A percentile compares a stretch with the other conserved stretches of the same genome.
These are phyloP conservation scores for Scedosporium apiospermum DNA, from an alignment of 2,329 filamentous ascomycete species.

Conservation along the genomic window DNA sequence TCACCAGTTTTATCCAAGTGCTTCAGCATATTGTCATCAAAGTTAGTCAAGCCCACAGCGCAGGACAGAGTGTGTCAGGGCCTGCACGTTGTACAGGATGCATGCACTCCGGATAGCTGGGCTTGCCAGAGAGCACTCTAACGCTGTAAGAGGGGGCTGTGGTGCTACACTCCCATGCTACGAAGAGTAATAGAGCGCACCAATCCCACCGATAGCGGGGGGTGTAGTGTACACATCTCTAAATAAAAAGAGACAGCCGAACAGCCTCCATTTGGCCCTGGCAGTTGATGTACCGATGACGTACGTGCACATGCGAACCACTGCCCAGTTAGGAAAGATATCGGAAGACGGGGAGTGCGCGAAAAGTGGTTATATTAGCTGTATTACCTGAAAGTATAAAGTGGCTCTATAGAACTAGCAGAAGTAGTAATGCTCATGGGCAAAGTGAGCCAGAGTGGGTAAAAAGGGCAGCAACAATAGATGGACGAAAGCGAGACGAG, in stretches of 20 bases:
- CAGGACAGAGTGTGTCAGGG: not conserved
- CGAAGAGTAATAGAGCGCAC: too few species aligned
- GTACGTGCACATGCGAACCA: constrained; percentile 6
- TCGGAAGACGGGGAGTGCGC: not conserved
- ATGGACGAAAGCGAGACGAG: not conserved
- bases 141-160: too few species aligned
- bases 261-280: not conserved
- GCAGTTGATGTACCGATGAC: not conserved
- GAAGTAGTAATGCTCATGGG: not conserved
- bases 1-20: not conserved
- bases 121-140: too few species aligned
- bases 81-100: not conserved
- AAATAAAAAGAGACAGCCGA: not conserved
- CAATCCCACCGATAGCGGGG: not conserved
- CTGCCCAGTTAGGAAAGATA: constrained; percentile 5
- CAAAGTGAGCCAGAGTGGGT: not conserved
- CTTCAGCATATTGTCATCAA: too few species aligned
- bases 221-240: not conserved
- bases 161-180: too few species aligned
- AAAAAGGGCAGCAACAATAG: not conserved
- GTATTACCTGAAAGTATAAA: not conserved
- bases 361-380: not conserved
- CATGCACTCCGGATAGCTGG: not conserved
- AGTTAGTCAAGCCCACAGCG: too few species aligned
- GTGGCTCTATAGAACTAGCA: too few species aligned